Base-by-base conservation (phyloP, 768 basidiomycete genomes). In the Suillus occidentalis region DNA sequence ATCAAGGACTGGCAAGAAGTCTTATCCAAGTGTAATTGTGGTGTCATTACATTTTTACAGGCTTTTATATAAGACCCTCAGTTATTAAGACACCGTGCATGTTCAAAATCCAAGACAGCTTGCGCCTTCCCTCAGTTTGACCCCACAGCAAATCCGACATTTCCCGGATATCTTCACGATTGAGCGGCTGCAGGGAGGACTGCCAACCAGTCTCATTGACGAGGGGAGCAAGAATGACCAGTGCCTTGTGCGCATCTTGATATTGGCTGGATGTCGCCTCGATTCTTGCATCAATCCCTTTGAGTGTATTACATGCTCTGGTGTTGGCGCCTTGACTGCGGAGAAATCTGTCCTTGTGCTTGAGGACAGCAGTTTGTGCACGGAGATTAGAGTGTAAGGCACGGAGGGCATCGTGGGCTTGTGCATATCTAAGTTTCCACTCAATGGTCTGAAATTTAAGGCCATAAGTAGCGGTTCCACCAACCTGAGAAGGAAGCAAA, bases 391-490 rank as follows among this genome's bases (percentile, higher is more conserved):
- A 43, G n/a, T 64, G 49, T 34, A 70, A 45, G 18, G 63, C 53
- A 20, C 55, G 10, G n/a, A 70, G 63, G 16, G 69, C 34, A 40
- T 70, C 57, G 28, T 67, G 56, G 22, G 68, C 68, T 45, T 69
- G 64, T 10, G 66, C 63, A 22, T 61, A 42, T n/a, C 63, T 56
- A 25, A 70, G 63, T 34, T 43, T 45, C 40, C 25, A 40, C 56
- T 65, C 40, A 2, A 63, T 65, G 13, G 5, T 20, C n/a, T 40
- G 13, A 18, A 65, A 61, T 31, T 36, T 42, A 2, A 47, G 18
- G 61, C 50, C 42, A 45, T 9, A 56, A 34, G n/a, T 20, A 10
- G 16, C 10, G 1, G 20, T 40, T 42, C 18, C 12, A 4, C 18
- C 10, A 8, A 28, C 10, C 2, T 22, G 28, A 28, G 60, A 43